Conservation (phyloP, 192 early-diverging fungal genomes). For the Backusella macrospora region DNA sequence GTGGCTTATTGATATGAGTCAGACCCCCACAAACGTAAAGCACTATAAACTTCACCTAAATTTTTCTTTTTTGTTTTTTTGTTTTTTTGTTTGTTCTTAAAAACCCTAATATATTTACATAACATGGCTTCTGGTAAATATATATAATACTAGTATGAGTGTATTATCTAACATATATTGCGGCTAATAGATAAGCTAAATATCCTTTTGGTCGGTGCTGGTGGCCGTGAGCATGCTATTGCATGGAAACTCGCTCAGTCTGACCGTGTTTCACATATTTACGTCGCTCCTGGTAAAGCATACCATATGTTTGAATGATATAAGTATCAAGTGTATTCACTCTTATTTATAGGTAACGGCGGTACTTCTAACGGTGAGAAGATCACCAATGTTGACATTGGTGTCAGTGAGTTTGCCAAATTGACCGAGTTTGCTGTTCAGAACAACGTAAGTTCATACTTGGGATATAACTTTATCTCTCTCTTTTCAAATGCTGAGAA, state of each 20-base stretch:
- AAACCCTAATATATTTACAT: not conserved
- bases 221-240: conserved; percentile 97
- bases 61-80: conserved; percentile 5
- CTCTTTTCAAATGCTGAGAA: conserved; percentile 8
- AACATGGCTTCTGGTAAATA: conserved; percentile 9
- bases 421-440: conserved; percentile 79
- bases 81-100: not conserved
- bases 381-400: conserved; percentile 81
- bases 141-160: not conserved
- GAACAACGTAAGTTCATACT: conserved; percentile 60
- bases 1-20: conserved; percentile 20
- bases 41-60: conserved; percentile 3
- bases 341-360: conserved; percentile 76
- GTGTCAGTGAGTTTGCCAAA: conserved; percentile 69
- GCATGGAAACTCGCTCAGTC: conserved; percentile 89
- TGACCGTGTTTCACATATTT: conserved; percentile 75
- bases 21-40: conserved; percentile 5
- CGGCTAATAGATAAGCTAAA: conserved; percentile 51
- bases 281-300: conserved; percentile 85
- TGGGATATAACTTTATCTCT: not conserved
- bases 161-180: no score
- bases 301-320: not conserved
- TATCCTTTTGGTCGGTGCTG: conserved; percentile 89
- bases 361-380: conserved; percentile 81
- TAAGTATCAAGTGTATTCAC: not conserved